phyloP scores from a whole-genome alignment of 495 filamentous ascomycete genomes.

The Lasiosphaeriaceae sp. region DNA sequence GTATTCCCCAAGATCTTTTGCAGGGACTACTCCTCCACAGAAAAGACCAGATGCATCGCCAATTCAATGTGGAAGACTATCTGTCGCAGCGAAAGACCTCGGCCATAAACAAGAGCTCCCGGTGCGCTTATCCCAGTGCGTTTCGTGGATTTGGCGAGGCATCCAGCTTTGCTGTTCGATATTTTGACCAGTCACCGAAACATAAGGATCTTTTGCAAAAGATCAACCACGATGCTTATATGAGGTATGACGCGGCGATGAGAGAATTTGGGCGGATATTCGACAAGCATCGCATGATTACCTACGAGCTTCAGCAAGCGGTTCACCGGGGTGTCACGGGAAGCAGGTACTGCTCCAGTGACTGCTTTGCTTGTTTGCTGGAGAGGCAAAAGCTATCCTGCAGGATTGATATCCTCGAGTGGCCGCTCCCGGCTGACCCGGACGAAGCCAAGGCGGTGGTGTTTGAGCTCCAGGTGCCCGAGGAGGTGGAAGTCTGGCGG shows the following conservation, averaged over 20 bases:
- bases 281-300: slow-evolving; percentile 35
- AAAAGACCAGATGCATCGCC: slow-evolving; percentile 46
- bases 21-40: slow-evolving; percentile 47
- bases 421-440: slow-evolving; percentile 49
- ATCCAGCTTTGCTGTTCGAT: slow-evolving; percentile 51
- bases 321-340: no score
- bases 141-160: slow-evolving; percentile 29
- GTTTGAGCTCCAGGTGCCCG: slow-evolving; percentile 55
- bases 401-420: slow-evolving; percentile 53
- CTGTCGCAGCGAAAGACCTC: slow-evolving; percentile 32
- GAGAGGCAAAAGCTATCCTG: slow-evolving; percentile 28
- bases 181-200: slow-evolving; percentile 43
- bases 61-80: slow-evolving; percentile 49
- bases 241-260: neutral
- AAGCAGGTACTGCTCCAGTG: neutral
- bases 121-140: slow-evolving; percentile 19
- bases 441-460: slow-evolving; percentile 43
- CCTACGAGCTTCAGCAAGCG: slow-evolving; percentile 20
- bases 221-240: slow-evolving; percentile 42
- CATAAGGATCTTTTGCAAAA: slow-evolving; percentile 34
- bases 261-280: slow-evolving; percentile 4
- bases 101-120: slow-evolving; percentile 9
- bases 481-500: slow-evolving; percentile 49
- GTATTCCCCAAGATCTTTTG: slow-evolving; percentile 41
- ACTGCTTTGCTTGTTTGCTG: slow-evolving; percentile 24